Evolutionary conservation across 306 rosid species (phyloP), one percentile per base, ranked within the genome.

Genomic region (Sindora glabra): DNA sequence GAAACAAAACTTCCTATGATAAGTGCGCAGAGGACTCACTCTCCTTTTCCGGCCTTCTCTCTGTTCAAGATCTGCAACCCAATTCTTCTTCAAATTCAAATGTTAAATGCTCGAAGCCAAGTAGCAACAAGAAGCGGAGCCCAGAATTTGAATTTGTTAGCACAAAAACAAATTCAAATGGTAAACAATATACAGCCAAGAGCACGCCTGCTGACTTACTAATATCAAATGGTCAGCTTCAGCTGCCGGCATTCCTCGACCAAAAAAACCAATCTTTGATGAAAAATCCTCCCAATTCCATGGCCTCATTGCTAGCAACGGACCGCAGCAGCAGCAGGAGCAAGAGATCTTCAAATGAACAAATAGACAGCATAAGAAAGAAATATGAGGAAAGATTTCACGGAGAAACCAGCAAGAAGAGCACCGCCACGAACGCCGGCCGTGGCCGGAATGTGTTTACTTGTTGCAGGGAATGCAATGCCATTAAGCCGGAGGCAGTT

Each of bases 21-120:
- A 29, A 16, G 10, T 5, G 46, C 64, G 70, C 85, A 23, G 11
- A 58, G 4, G 87, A 78, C 16, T 85, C 90, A 1, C 77, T 89
- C 47, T 83, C 95, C 10, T 89, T 89, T 50, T 60, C 85, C 21
- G 85, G 69, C 66, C 79, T 79, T 38, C 48, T 83, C 57, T 72
- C 81, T 33, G 55, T 78, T 52, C 83, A 85, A 64, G 81, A 86
- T 60, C 79, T 69, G 70, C 82, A 77, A 48, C 30, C 64, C 21
- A 70, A 42, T 70, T 61, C 54, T 59, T 75, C 41, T 59, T 47
- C 10, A 58, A 62, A 64, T n/a, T n/a, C n/a, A n/a, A 69, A 1
- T 3, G 48, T 62, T 17, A 74, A 65, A 25, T 23, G 22, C 57
- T 23, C 29, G 53, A 51, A 26, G 58, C 68, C 51, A 64, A 68